phyloP scores from a whole-genome alignment of 805 yeast species.

The Cephaloascus albidus region DNA sequence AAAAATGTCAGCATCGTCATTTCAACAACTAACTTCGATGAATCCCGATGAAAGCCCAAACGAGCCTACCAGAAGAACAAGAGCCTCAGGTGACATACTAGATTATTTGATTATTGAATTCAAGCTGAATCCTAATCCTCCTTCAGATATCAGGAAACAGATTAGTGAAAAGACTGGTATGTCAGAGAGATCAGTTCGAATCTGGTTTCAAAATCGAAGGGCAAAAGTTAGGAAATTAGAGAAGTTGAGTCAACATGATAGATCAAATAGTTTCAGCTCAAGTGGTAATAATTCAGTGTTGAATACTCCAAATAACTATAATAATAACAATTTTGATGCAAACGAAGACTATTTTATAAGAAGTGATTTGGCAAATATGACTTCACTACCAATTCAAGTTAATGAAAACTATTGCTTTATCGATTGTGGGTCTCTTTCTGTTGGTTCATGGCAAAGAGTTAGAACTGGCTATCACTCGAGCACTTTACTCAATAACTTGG shows the following conservation, averaged over 20 bases:
- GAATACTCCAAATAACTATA: neutral
- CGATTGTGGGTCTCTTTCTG: conserved; percentile 59
- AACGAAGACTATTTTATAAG: neutral
- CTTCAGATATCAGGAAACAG: conserved; percentile 57
- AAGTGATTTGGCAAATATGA: neutral
- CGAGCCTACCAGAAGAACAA: conserved; percentile 35
- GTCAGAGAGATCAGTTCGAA: conserved; percentile 83
- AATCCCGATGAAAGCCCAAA: neutral
- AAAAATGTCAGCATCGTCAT: neutral
- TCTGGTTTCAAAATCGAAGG: conserved; percentile 88
- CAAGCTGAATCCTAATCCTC: conserved; percentile 65
- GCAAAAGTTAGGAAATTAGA: conserved; percentile 68
- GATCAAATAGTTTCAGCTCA: conserved; percentile 11
- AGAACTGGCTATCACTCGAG: conserved; percentile 46
- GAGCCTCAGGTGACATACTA: conserved; percentile 77
- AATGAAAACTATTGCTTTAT: conserved; percentile 63
- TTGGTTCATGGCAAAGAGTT: conserved; percentile 76
- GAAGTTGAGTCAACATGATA: conserved; percentile 25
- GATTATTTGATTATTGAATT: conserved; percentile 62
- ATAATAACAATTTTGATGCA: conserved; percentile 1
- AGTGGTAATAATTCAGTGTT: conserved; percentile 1
- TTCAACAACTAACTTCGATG: neutral
- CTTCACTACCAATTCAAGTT: conserved; percentile 32
- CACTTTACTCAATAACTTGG: conserved; percentile 34
- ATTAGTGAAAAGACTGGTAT: conserved; percentile 67